Evolutionary conservation across 129 eudicot species (phyloP).

Genomic region (Apium graveolens): DNA sequence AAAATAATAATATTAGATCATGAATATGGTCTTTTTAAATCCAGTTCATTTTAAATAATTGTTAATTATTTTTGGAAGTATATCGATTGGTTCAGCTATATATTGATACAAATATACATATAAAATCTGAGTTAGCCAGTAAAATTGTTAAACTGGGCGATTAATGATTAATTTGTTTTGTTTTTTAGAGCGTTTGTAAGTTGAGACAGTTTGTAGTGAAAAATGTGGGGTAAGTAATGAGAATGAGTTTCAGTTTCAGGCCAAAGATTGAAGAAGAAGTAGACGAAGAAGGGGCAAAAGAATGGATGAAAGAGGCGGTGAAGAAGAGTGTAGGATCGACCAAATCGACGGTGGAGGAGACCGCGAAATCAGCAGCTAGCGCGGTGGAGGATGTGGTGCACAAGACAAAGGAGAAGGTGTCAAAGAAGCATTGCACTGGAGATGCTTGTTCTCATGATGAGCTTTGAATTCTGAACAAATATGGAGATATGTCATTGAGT

Average conservation of each 20-base stretch:
- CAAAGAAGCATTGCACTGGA: background rate
- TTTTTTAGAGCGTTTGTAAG: too few species aligned
- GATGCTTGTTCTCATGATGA: background rate
- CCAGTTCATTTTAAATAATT: too few species aligned
- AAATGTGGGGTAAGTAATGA: background rate
- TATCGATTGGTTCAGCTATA: too few species aligned
- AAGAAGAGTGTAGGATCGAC: conserved; percentile 11
- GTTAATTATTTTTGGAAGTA: too few species aligned
- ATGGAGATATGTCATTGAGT: background rate
- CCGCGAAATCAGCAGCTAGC: conserved; percentile 14
- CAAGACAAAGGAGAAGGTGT: background rate
- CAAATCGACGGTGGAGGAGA: conserved; percentile 16
- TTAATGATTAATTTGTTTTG: too few species aligned
- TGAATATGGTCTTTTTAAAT: too few species aligned
- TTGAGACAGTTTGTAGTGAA: background rate
- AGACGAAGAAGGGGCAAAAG: background rate
- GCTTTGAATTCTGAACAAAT: background rate
- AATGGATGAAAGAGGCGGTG: conserved; percentile 16
- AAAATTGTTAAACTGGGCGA: too few species aligned
- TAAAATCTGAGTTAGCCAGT: too few species aligned
- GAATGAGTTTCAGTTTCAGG: conserved; percentile 10
- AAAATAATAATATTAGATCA: too few species aligned
- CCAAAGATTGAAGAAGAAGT: background rate
- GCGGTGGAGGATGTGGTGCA: conserved; percentile 5
- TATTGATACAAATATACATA: too few species aligned